phyloP scores from a whole-genome alignment of 1,284 basidiomycete species.

The Malassezia dermatis region DNA sequence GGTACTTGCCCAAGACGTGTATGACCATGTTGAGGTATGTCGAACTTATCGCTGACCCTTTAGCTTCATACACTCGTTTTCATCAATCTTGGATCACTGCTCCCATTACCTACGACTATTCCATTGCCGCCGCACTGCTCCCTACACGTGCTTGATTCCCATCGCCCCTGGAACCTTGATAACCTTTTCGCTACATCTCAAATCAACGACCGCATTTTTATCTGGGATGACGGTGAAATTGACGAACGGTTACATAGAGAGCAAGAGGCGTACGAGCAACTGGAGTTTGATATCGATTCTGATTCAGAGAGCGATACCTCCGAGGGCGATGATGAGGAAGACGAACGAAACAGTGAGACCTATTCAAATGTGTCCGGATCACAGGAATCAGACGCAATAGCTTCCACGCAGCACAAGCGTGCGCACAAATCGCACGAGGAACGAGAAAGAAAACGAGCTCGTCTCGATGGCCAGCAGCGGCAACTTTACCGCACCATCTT shows the following conservation, averaged over 20 bases:
- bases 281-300: slow-evolving; percentile 38
- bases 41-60: slow-evolving; percentile 5
- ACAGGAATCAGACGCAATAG: neutral
- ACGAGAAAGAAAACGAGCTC: neutral
- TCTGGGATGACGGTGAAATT: slow-evolving; percentile 46
- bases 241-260: slow-evolving; percentile 23
- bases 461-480: slow-evolving; percentile 22
- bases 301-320: slow-evolving; percentile 49
- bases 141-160: slow-evolving; percentile 81
- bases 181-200: slow-evolving; percentile 66
- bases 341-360: slow-evolving; percentile 29
- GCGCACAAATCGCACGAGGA: neutral
- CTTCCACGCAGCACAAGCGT: neutral
- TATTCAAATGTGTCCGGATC: slow-evolving; percentile 5
- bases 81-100: slow-evolving; percentile 79
- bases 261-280: slow-evolving; percentile 33
- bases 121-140: slow-evolving; percentile 52
- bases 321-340: slow-evolving; percentile 55
- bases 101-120: slow-evolving; percentile 59
- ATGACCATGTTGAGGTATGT: slow-evolving; percentile 12
- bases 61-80: slow-evolving; percentile 84
- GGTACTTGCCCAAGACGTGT: slow-evolving; percentile 20
- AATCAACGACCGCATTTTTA: slow-evolving; percentile 33
- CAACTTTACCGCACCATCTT: slow-evolving; percentile 32
- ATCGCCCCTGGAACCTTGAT: slow-evolving; percentile 77